Percentiles rank a stretch among this genome's conserved stretches.
Conservation (phyloP, 129 eudicot species). For the Escallonia herrerae region DNA sequence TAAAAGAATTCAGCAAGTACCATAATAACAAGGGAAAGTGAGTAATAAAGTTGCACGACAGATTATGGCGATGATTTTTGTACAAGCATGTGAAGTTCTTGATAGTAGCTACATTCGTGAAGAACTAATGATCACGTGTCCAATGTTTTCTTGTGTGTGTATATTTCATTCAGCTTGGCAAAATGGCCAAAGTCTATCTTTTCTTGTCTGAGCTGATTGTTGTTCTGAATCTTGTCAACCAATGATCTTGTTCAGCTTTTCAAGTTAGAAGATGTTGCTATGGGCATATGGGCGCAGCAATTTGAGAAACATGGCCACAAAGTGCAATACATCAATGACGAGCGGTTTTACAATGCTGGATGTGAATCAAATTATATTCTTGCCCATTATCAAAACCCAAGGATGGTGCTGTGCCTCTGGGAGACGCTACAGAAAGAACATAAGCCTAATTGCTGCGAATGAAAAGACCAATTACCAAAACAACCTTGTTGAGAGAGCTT, state of each 20-base stretch:
- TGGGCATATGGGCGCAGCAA: slow-evolving; percentile 82
- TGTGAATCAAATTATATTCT: slow-evolving; percentile 82
- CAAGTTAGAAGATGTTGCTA: slow-evolving; percentile 91
- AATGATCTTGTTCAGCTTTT: slow-evolving; percentile 42
- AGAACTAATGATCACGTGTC: too few species aligned
- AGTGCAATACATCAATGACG: slow-evolving; percentile 56
- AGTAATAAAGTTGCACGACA: too few species aligned
- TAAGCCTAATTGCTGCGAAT: slow-evolving; percentile 74
- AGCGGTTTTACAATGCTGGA: slow-evolving; percentile 66
- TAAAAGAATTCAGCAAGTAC: too few species aligned
- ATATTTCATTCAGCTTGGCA: too few species aligned
- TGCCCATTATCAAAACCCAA: slow-evolving; percentile 93
- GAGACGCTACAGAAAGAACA: slow-evolving; percentile 84
- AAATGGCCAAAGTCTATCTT: too few species aligned
- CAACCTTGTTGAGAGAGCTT: not conserved
- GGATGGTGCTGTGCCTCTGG: slow-evolving; percentile 89
- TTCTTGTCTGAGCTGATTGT: not conserved
- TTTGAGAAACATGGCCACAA: slow-evolving; percentile 44
- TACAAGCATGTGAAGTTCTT: too few species aligned
- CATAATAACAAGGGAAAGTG: too few species aligned
- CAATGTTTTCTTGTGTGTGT: too few species aligned
- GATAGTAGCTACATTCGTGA: too few species aligned
- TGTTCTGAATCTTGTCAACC: not conserved
- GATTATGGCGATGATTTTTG: too few species aligned
- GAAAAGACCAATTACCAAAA: not conserved